These are phyloP conservation scores for Candida koratica DNA, from an alignment of 805 yeast species.

Conservation along the genomic window DNA sequence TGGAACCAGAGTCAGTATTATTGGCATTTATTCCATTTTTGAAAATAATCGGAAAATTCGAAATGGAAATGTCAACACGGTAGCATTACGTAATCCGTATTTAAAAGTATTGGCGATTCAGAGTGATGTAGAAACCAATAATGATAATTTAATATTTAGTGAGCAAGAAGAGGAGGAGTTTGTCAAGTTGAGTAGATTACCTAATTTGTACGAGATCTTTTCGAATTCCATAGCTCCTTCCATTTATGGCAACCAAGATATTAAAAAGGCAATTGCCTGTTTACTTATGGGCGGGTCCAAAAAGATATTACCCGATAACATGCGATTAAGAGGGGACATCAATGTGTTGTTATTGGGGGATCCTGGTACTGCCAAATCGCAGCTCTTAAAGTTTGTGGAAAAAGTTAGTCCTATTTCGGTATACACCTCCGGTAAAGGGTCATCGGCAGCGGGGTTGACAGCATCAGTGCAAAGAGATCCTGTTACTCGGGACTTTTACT, in stretches of 20 bases:
- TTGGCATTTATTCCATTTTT: constrained; percentile 90
- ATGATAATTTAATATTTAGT: constrained; percentile 58
- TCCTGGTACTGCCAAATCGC: constrained; percentile 99
- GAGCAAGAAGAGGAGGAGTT: constrained; percentile 96
- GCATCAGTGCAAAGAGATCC: constrained; percentile 96
- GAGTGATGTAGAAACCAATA: constrained; percentile 70
- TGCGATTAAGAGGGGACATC: constrained; percentile 95
- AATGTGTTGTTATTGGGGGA: constrained; percentile 92
- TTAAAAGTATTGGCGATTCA: constrained; percentile 82
- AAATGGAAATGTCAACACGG: constrained; percentile 41
- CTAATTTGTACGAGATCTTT: constrained; percentile 81
- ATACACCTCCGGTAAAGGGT: constrained; percentile 97
- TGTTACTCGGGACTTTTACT: constrained; percentile 80
- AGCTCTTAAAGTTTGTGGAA: constrained; percentile 89
- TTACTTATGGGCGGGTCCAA: constrained; percentile 91
- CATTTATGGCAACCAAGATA: constrained; percentile 89
- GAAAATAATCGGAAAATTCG: constrained; percentile 58
- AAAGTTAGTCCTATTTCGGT: constrained; percentile 92
- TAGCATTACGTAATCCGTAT: constrained; percentile 92
- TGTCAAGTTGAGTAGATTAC: constrained; percentile 71
- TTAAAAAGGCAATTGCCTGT: constrained; percentile 91
- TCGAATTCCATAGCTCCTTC: constrained; percentile 92
- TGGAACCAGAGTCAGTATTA: constrained; percentile 87
- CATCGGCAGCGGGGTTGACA: constrained; percentile 98
- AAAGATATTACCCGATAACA: constrained; percentile 88